These are phyloP conservation scores for Fraxinus cuspidata DNA, from an alignment of 257 asterid genomes.

Conservation along the genomic window DNA sequence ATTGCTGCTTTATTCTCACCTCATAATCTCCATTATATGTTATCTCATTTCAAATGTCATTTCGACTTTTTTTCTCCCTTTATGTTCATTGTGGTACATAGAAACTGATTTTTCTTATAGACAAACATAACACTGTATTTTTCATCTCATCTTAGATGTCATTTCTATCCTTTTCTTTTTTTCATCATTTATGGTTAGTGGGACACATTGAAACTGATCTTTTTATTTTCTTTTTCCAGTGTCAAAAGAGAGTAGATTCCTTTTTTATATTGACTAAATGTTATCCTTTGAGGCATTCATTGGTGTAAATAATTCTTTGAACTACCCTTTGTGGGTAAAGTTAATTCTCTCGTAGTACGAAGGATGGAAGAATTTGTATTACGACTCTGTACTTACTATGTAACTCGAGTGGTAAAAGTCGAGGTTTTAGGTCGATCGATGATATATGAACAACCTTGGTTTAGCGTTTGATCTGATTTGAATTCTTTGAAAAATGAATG, in stretches of 20 bases:
- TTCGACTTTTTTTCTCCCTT: not conserved
- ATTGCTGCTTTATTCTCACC: not conserved
- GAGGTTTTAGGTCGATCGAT: not conserved
- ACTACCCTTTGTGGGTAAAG: not conserved
- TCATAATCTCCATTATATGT: not conserved
- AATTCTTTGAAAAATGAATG: not conserved
- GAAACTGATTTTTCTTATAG: not conserved
- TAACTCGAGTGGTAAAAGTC: not conserved
- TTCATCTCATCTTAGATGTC: not conserved
- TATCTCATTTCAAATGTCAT: not conserved
- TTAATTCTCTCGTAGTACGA: not conserved
- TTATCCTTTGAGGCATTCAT: not conserved
- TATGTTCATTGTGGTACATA: not conserved
- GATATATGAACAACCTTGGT: not conserved
- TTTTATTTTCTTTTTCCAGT: not conserved
- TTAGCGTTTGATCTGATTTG: not conserved
- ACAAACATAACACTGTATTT: not conserved
- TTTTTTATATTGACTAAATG: not conserved
- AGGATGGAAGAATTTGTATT: not conserved
- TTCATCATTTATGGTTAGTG: not conserved
- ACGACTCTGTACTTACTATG: not conserved
- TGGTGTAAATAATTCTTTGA: not conserved
- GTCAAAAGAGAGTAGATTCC: not conserved
- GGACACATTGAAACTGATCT: not conserved
- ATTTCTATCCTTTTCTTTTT: not conserved